These are phyloP conservation scores for Neophaeococcomyces mojaviensis DNA, from an alignment of 2,329 filamentous ascomycete species.

Conservation along the genomic window DNA sequence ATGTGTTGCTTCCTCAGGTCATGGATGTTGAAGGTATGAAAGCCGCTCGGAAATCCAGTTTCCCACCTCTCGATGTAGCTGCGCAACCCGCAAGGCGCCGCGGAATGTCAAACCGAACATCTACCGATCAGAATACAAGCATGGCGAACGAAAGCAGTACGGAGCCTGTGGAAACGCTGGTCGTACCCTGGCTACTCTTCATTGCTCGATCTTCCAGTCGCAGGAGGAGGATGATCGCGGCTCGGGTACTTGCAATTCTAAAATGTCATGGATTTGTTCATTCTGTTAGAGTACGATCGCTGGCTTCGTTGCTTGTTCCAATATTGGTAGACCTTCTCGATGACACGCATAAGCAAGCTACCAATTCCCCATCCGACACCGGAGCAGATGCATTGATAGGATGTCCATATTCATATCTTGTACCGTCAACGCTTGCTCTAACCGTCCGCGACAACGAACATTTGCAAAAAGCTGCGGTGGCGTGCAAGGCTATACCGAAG, in stretches of 20 bases:
- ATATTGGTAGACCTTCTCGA: constrained; percentile 58
- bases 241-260: constrained; percentile 60
- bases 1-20: constrained; percentile 54
- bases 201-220: constrained; percentile 52
- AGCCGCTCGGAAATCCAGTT: constrained; percentile 37
- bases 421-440: constrained; percentile 67
- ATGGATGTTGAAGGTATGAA: constrained; percentile 25
- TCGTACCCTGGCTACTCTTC: constrained; percentile 67
- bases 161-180: constrained; percentile 60
- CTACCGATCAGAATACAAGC: constrained; percentile 22
- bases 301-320: constrained; percentile 63
- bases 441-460: constrained; percentile 70
- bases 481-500: constrained; percentile 56
- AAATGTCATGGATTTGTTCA: constrained; percentile 61
- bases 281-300: constrained; percentile 55
- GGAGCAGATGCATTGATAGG: constrained; percentile 21
- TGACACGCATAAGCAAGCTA: constrained; percentile 27
- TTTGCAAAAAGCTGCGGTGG: constrained; percentile 74
- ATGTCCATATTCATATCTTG: constrained; percentile 42
- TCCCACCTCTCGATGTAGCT: constrained; percentile 47
- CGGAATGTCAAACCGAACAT: constrained; percentile 29
- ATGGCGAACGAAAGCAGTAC: constrained; percentile 33
- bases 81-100: constrained; percentile 29
- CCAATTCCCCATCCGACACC: background rate
- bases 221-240: constrained; percentile 59